Evolutionary conservation across 805 yeast genomes (phyloP).

Genomic region (Wickerhamiella azyma): DNA sequence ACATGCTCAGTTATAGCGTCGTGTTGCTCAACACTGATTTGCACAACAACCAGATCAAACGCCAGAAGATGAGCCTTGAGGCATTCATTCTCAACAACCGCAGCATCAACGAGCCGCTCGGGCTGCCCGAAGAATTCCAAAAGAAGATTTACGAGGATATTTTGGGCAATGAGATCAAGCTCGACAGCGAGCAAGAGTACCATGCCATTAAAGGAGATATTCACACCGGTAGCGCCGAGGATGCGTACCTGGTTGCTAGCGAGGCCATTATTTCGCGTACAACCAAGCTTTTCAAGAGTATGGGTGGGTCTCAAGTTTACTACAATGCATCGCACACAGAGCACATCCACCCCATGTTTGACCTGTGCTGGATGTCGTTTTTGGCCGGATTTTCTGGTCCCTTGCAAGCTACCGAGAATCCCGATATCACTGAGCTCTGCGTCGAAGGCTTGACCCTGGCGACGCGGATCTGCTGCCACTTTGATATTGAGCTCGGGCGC

Average conservation of each 20-base stretch:
- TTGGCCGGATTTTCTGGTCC: conserved; percentile 91
- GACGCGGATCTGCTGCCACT: conserved; percentile 69
- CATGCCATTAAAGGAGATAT: conserved; percentile 61
- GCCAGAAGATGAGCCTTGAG: conserved; percentile 68
- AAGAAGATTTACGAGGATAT: conserved; percentile 65
- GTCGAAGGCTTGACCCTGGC: conserved; percentile 79
- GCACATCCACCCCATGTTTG: conserved; percentile 87
- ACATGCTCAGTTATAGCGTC: conserved; percentile 81
- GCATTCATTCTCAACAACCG: conserved; percentile 77
- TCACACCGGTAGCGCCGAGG: conserved; percentile 50
- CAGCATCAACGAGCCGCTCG: conserved; percentile 86
- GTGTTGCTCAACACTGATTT: conserved; percentile 89
- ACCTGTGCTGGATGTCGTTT: conserved; percentile 92
- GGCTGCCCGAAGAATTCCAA: conserved; percentile 62
- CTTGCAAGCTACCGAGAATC: conserved; percentile 74
- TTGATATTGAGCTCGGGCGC: conserved; percentile 72
- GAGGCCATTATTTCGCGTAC: conserved; percentile 83
- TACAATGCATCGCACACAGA: conserved; percentile 78
- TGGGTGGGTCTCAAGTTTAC: conserved; percentile 35
- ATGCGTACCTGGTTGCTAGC: conserved; percentile 80
- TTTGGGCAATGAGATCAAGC: conserved; percentile 68
- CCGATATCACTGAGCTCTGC: conserved; percentile 42
- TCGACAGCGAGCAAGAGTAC: conserved; percentile 87
- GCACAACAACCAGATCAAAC: conserved; percentile 76
- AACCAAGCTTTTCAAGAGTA: conserved; percentile 59